Percentiles rank a stretch among this genome's conserved stretches.
Conservation (phyloP, 768 basidiomycete species). For the Xanthoconium stramineum region DNA sequence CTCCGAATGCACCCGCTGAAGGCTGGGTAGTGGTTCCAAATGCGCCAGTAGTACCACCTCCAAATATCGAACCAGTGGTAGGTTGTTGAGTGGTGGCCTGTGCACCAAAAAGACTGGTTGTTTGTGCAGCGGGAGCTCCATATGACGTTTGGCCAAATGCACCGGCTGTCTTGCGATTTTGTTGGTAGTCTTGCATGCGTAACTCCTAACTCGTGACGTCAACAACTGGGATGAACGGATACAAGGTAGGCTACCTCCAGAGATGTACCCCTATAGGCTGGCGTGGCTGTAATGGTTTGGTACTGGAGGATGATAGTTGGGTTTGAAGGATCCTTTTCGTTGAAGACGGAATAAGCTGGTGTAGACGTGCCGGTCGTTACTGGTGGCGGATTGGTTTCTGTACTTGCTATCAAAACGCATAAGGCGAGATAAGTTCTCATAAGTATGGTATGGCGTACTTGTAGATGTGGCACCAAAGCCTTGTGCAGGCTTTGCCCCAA, state of each 20-base stretch:
- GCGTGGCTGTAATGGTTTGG: constrained; percentile 80
- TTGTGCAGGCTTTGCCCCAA: constrained; percentile 50
- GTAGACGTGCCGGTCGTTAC: constrained; percentile 69
- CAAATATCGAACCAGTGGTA: constrained; percentile 31
- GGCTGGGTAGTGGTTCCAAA: constrained; percentile 30
- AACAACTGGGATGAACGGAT: background rate
- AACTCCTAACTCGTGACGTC: constrained; percentile 50
- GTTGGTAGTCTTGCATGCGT: constrained; percentile 70
- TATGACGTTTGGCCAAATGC: constrained; percentile 53
- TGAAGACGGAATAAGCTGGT: constrained; percentile 55
- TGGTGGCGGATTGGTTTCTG: constrained; percentile 42
- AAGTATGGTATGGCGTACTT: constrained; percentile 19
- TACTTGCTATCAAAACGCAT: constrained; percentile 27
- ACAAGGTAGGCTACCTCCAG: constrained; percentile 53
- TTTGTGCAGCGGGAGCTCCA: constrained; percentile 24
- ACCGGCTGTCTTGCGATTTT: constrained; percentile 67
- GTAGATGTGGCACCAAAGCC: constrained; percentile 42
- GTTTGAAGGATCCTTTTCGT: constrained; percentile 63
- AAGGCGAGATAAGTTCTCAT: constrained; percentile 4
- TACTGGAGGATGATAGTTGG: constrained; percentile 56
- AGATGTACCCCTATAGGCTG: constrained; percentile 72
- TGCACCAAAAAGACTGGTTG: constrained; percentile 27
- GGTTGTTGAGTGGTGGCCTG: constrained; percentile 27
- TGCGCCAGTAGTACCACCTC: constrained; percentile 16
- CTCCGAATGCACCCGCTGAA: constrained; percentile 28